A percentile compares a stretch with the other conserved stretches of the same genome.
phyloP scores from a whole-genome alignment of 768 basidiomycete genomes.

The Rhodosporidiobolus sp. region DNA sequence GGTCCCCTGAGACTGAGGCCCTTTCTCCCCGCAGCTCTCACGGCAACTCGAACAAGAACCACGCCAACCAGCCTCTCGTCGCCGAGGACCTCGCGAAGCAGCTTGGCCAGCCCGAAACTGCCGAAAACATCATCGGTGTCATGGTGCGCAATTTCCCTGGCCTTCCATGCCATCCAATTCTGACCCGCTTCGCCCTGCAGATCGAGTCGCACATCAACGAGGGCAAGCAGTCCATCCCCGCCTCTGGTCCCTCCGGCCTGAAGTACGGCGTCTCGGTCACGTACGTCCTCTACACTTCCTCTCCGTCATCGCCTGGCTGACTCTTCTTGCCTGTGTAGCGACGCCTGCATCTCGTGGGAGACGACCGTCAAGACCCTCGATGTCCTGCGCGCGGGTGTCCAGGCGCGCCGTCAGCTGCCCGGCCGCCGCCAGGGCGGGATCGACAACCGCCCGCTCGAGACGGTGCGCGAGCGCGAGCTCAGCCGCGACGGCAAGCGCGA shows the following conservation, averaged over 20 bases:
- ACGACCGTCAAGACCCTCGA: slow-evolving; percentile 76
- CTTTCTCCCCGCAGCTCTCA: slow-evolving; percentile 77
- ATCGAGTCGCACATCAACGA: slow-evolving; percentile 30
- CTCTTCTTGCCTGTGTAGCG: slow-evolving; percentile 1
- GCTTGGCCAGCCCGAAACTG: slow-evolving; percentile 53
- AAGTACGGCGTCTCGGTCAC: slow-evolving; percentile 84
- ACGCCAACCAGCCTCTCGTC: slow-evolving; percentile 80
- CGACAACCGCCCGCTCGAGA: slow-evolving; percentile 24
- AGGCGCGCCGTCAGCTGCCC: slow-evolving; percentile 56
- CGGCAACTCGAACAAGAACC: slow-evolving; percentile 90
- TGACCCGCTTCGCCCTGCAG: not conserved
- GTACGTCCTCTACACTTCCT: slow-evolving; percentile 50
- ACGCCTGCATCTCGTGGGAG: slow-evolving; percentile 83
- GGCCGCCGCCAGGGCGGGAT: not conserved
- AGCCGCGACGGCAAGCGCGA: slow-evolving; percentile 25
- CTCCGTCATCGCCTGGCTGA: slow-evolving; percentile 44
- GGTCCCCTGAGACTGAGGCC: no score
- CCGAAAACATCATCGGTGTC: slow-evolving; percentile 72
- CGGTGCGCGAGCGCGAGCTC: slow-evolving; percentile 14
- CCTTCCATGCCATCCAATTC: not conserved
- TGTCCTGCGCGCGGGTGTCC: slow-evolving; percentile 80
- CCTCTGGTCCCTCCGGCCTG: slow-evolving; percentile 65
- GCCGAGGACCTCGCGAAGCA: slow-evolving; percentile 74
- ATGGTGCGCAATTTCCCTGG: slow-evolving; percentile 79
- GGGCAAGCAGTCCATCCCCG: slow-evolving; percentile 79